Evolutionary conservation across 2,329 filamentous ascomycete species (phyloP).

Genomic region (Byssoonygena ceratinophila): DNA sequence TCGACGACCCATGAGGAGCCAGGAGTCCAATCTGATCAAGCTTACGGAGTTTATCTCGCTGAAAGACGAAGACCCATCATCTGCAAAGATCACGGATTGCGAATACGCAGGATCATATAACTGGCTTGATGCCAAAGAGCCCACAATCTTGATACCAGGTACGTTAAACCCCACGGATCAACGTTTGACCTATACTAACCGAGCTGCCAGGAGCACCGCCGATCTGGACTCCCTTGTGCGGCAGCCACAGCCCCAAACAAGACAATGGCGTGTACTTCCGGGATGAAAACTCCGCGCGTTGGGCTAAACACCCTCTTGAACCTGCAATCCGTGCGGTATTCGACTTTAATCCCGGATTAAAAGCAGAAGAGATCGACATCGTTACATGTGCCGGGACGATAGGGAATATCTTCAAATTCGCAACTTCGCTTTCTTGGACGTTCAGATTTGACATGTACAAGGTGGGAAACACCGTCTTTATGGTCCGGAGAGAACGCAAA

Average conservation of each 20-base stretch:
- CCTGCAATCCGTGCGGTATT: slow-evolving; percentile 38
- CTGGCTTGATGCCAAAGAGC: slow-evolving; percentile 33
- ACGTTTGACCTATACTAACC: neutral
- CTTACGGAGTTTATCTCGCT: slow-evolving; percentile 10
- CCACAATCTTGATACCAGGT: slow-evolving; percentile 41
- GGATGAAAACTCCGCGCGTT: slow-evolving; percentile 33
- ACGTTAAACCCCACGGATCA: slow-evolving; percentile 10
- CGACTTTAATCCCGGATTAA: slow-evolving; percentile 29
- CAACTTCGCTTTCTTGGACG: neutral
- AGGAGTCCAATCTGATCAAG: neutral
- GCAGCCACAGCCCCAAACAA: slow-evolving; percentile 27
- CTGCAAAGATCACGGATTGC: slow-evolving; percentile 29
- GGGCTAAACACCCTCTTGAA: slow-evolving; percentile 34
- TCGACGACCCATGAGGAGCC: neutral
- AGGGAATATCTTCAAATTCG: slow-evolving; percentile 44
- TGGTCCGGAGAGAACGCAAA: slow-evolving; percentile 52
- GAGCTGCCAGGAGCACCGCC: slow-evolving; percentile 39
- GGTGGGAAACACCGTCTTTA: slow-evolving; percentile 50
- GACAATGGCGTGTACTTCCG: slow-evolving; percentile 40
- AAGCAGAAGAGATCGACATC: slow-evolving; percentile 40
- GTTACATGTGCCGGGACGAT: slow-evolving; percentile 52
- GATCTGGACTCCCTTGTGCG: slow-evolving; percentile 39
- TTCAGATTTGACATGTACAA: slow-evolving; percentile 36
- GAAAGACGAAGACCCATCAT: neutral
- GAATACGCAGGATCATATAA: slow-evolving; percentile 44